Evolutionary conservation across 306 rosid species (phyloP), one percentile per base, ranked within the genome.

Genomic region (Lathyrus sativus): DNA sequence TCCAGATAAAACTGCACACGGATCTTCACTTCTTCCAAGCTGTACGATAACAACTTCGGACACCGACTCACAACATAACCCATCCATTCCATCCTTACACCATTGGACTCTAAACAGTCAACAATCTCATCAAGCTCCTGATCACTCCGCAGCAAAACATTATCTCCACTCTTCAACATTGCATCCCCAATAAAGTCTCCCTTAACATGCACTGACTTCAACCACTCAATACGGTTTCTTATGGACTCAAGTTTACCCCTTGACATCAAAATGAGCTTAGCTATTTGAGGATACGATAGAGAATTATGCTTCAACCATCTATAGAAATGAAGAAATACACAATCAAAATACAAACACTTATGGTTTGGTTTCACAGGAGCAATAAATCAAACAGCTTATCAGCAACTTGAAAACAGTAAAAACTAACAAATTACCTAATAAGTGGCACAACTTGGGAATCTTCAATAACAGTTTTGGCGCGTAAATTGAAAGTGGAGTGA

Each of bases 251-350:
- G 73, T 51, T 83, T 81, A 39, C 96, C 98, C 74, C 73, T 82
- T 8, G 98, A 83, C 89, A 84, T 78, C 83, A 89, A 84, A 68
- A 89, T 83, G 35, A 92, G 92, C 89, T 88, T 92, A 11, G 93
- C 87, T 77, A 89, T 89, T 84, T 84, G 88, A 38, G 95, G 89
- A 86, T 86, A 88, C 3, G 96, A 86, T 61, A 92, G 67, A 42
- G 89, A 70, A 71, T 92, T 87, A 70, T 89, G 96, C 85, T 92
- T 92, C 91, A 92, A 77, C 98, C 98, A 92, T 89, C 96, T 92
- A 67, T 11, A 69, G 19, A 70, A 78, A 18, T 50, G 13, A 50
- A 60, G 58, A 71, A 67, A 68, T 3, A 33, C 26, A 83, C 19
- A 81, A 74, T 68, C 71, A 67, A 68, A 15, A 55, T 42, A 57